These are phyloP conservation scores for Suhomyces bolitotheri DNA, from an alignment of 1,139 yeast genomes.

Conservation along the genomic window DNA sequence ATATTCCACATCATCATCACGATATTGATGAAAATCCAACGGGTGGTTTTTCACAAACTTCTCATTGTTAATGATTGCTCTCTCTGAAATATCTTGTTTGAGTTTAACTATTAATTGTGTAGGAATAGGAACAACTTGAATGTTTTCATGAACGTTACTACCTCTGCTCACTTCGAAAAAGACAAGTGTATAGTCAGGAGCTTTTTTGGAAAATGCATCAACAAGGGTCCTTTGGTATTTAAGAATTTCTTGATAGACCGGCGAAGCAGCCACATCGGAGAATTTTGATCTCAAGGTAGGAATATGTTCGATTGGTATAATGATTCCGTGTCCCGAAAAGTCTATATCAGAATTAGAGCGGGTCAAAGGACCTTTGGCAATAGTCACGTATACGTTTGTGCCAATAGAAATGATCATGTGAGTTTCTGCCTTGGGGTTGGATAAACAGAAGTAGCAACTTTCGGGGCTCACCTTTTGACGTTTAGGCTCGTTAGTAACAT, in stretches of 20 bases:
- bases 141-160: constrained; percentile 62
- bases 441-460: constrained; percentile 79
- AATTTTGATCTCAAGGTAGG: constrained; percentile 41
- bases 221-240: constrained; percentile 48
- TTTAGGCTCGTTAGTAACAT: neutral
- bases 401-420: constrained; percentile 84
- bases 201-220: constrained; percentile 40
- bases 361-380: constrained; percentile 86
- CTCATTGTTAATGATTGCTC: constrained; percentile 50
- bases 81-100: constrained; percentile 37
- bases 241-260: constrained; percentile 29
- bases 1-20: constrained; percentile 24
- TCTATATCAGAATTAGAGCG: constrained; percentile 43
- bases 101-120: constrained; percentile 39
- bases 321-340: constrained; percentile 79
- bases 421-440: constrained; percentile 75
- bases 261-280: constrained; percentile 18
- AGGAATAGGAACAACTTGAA: constrained; percentile 64
- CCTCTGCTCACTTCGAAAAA: constrained; percentile 62
- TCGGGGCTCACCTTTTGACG: constrained; percentile 44
- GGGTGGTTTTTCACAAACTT: constrained; percentile 45
- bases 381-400: constrained; percentile 62
- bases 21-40: constrained; percentile 39
- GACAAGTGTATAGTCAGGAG: constrained; percentile 45
- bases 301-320: constrained; percentile 79